Evolutionary conservation across 2,329 filamentous ascomycete species (phyloP), one percentile per base, ranked within the genome.

Genomic region (Tolypocladium ovalisporum): DNA sequence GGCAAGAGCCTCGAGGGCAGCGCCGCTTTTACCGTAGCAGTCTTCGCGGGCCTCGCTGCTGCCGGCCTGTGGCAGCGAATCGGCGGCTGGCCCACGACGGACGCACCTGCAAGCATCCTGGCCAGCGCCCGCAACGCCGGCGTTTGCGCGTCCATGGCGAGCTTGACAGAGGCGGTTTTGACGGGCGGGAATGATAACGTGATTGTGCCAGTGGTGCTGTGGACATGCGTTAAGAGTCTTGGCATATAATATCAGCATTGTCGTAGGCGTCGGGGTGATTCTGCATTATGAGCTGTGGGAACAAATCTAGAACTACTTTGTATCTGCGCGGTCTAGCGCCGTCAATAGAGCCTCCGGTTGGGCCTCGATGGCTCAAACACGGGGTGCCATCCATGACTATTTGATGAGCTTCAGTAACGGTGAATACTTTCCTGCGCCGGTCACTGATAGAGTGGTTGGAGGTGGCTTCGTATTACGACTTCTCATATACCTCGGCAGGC

Each of bases 131-230:
- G 85, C 5, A 94, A 93, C 67, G 84, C 87, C 13, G 76, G 78
- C 5, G 67, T 89, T 53, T 95, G 91, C 62, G 91, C 89, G 8
- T 80, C 81, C 47, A 83, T 91, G 58, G 90, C 92, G 34, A 97
- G 92, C 71, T 79, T 97, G 64, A 96, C 94, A 55, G 94, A 99
- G 75, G 92, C 94, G 32, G 93, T 97, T 52, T 75, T 99, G 62
- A 97, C 94, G 17, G 94, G 94, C 2, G 94, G 93, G 35, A 99
- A 99, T 72, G 94, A 99, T 78, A 99, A 99, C 77, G 94, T 99
- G 22, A 87, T 97, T 62, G 93, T 97, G 62, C 94, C 94, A 4
- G 84, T 99, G 58, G 85, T 96, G 54, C 74, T 99, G 60, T 99
- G 94, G 94, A 82, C 92, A 59, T 85, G 96, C 66, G 91, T 96